These are phyloP conservation scores for Globisporangium acanthophoron DNA, from an alignment of 352 stramenopile genomes.

Conservation along the genomic window DNA sequence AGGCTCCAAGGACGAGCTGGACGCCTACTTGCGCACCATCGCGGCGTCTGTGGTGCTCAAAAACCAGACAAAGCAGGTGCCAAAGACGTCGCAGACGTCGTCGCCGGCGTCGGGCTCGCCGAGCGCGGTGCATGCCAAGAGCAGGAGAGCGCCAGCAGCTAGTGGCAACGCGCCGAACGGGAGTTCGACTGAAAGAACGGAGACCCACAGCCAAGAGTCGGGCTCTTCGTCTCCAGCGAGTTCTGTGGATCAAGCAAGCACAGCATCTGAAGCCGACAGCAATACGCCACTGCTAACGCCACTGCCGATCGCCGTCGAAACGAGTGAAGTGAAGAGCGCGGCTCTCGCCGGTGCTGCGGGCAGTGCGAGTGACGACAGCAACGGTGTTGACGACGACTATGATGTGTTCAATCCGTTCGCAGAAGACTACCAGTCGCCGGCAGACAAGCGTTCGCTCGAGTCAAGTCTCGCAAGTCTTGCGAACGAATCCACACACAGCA, in stretches of 20 bases:
- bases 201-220: neutral
- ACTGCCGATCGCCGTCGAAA: neutral
- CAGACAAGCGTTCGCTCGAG: conserved; percentile 17
- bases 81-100: neutral
- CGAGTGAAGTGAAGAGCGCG: neutral
- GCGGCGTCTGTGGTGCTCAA: conserved; percentile 58
- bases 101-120: neutral
- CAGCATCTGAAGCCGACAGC: too few species aligned
- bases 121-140: neutral
- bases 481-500: conserved; percentile 16
- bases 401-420: conserved; percentile 72
- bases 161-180: neutral
- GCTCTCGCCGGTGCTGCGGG: too few species aligned
- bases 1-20: conserved; percentile 52
- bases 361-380: conserved; percentile 1
- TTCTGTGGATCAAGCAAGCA: too few species aligned
- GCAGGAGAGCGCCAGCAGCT: neutral
- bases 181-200: neutral
- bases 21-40: conserved; percentile 61
- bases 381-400: conserved; percentile 29
- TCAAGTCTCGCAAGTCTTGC: conserved; percentile 28
- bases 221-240: neutral
- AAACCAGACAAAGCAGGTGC: conserved; percentile 21
- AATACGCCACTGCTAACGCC: neutral
- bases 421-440: conserved; percentile 33